Conservation (phyloP, 2,329 filamentous ascomycete species). For the Pyrenophora teres region DNA sequence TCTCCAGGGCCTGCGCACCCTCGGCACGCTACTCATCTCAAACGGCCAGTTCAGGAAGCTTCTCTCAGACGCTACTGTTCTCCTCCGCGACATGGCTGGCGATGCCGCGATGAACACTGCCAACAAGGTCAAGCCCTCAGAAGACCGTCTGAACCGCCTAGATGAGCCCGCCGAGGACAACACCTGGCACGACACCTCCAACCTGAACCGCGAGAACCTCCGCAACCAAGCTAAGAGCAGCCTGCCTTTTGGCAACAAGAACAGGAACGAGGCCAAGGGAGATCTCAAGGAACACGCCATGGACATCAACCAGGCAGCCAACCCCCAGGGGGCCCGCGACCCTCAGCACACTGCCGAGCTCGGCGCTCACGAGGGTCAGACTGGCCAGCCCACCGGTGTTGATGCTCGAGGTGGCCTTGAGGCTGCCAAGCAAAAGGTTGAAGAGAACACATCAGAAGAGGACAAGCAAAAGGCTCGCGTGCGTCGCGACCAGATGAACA, state of each 20-base stretch:
- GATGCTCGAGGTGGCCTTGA: constrained; percentile 58
- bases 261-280: constrained; percentile 59
- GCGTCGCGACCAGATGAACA: constrained; percentile 60
- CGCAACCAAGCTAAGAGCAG: constrained; percentile 69
- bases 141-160: constrained; percentile 76
- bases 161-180: constrained; percentile 88
- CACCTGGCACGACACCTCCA: constrained; percentile 87
- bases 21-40: constrained; percentile 87
- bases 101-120: constrained; percentile 85
- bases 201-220: constrained; percentile 71
- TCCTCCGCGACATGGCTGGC: constrained; percentile 87
- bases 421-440: constrained; percentile 61
- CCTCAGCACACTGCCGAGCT: constrained; percentile 59
- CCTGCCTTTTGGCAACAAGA: constrained; percentile 60
- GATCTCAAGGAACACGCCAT: constrained; percentile 58
- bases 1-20: constrained; percentile 80
- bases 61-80: constrained; percentile 74
- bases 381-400: constrained; percentile 54
- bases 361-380: constrained; percentile 56
- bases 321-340: constrained; percentile 61
- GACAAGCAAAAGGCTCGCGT: constrained; percentile 50
- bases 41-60: constrained; percentile 97
- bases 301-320: constrained; percentile 61
- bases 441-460: constrained; percentile 69
- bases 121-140: constrained; percentile 72